Evolutionary conservation across 306 rosid genomes (phyloP), one percentile per base, ranked within the genome.

Genomic region (Nissolia schottii): DNA sequence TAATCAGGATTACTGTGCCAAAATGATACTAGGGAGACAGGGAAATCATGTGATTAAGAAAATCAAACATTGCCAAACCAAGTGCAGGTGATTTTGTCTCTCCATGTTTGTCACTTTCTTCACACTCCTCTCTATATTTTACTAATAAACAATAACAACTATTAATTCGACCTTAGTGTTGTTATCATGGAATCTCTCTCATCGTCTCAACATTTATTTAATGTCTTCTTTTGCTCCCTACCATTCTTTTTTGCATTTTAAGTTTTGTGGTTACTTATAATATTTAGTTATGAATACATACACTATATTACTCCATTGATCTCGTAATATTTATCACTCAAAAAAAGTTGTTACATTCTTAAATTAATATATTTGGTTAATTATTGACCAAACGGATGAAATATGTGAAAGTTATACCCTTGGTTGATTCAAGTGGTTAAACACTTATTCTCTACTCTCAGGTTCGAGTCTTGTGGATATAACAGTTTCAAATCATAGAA

Each of bases 41-140:
- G 35, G 38, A 79, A 73, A 85, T 92, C 89, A 62, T 43, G 76
- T 65, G 74, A 54, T 66, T 23, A 84, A 24, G 54, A 80, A 71
- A 83, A 76, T 46, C 22, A 51, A 58, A 79, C 87, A 83, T 64
- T 20, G 75, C 16, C 71, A 70, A 34, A 58, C 66, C 13, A 64
- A 82, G 45, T 11, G 57, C 60, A 65, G 74, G 71, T 79, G 69
- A 83, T 83, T 64, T 58, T 75, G 76, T 65, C 78, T 25, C 38
- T 43, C 31, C 68, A 38, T 41, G 83, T 70, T 64, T 75, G 79
- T 71, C 76, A 49, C 70, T 45, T 77, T 77, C 63, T 41, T 55
- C 66, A 63, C 22, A 7, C 23, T 19, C 27, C 49, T 59, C 50
- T 34, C 34, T 34, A 14, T 64, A 64, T 58, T 64, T 74, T 49